A percentile compares a stretch with the other conserved stretches of the same genome.
These are phyloP conservation scores for Citrullus colocynthis DNA, from an alignment of 306 rosid genomes.

Conservation along the genomic window DNA sequence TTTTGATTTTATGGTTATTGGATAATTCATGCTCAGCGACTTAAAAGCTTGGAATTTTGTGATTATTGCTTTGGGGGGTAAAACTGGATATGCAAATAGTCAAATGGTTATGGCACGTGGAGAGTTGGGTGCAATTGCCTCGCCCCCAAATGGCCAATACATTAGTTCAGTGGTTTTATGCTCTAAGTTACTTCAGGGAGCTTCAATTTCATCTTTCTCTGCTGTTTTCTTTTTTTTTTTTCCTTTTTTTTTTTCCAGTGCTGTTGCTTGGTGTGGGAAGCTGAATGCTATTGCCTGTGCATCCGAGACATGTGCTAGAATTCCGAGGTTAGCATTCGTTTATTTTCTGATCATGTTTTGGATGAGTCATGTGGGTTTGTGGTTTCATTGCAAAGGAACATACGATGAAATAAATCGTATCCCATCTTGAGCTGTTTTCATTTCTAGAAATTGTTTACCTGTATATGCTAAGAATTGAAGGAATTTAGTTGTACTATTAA, in stretches of 20 bases:
- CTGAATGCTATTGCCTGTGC: conserved; percentile 97
- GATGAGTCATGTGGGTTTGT: neutral
- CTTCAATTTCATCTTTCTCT: neutral
- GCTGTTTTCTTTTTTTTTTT: conserved; percentile 21
- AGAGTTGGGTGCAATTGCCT: neutral
- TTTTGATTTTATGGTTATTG: neutral
- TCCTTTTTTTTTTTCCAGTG: conserved; percentile 46
- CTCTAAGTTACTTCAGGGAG: neutral
- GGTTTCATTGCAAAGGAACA: neutral
- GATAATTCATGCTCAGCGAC: neutral
- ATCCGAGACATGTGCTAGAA: conserved; percentile 86
- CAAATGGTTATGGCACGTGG: neutral
- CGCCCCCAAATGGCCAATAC: neutral
- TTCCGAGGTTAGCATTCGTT: conserved; percentile 61
- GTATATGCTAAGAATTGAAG: neutral
- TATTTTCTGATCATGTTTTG: neutral
- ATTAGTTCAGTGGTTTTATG: neutral
- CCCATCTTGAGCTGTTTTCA: neutral
- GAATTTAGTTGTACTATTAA: neutral
- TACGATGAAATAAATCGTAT: neutral
- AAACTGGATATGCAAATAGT: neutral
- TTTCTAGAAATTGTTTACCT: neutral
- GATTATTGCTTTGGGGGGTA: neutral
- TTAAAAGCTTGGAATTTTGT: neutral
- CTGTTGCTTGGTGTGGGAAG: conserved; percentile 94